These are phyloP conservation scores for Elaeis oleifera DNA, from an alignment of 202 grass and related monocot genomes.

Conservation along the genomic window DNA sequence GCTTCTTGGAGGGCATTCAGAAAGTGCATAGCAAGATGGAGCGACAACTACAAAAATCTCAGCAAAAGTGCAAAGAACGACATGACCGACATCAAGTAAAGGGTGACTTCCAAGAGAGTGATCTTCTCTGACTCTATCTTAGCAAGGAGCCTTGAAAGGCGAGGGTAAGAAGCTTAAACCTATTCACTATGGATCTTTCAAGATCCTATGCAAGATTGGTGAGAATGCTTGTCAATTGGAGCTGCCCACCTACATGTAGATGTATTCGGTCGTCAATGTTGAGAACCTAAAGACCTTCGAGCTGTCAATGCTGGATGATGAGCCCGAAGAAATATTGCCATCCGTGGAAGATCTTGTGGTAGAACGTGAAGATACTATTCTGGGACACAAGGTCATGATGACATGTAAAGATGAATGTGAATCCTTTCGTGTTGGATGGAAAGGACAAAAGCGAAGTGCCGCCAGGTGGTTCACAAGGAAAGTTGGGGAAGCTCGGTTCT, in stretches of 20 bases:
- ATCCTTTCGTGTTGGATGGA: not conserved
- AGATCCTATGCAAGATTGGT: no score
- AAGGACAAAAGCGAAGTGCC: not conserved
- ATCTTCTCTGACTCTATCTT: not conserved
- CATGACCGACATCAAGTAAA: no score
- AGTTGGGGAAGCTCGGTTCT: not conserved
- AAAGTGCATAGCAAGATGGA: not conserved
- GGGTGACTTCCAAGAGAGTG: no score
- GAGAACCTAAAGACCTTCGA: not conserved
- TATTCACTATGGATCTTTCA: no score
- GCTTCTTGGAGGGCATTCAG: no score
- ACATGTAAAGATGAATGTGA: not conserved
- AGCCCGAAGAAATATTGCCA: not conserved
- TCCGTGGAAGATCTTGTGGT: not conserved
- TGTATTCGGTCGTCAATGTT: not conserved
- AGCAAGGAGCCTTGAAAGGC: not conserved
- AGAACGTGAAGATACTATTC: not conserved
- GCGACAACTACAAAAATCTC: not conserved
- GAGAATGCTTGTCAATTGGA: no score
- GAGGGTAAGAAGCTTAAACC: not conserved
- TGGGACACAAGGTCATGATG: not conserved
- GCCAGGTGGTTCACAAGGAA: not conserved
- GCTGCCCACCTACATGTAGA: no score
- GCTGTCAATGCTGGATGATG: not conserved
- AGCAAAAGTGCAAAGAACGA: not conserved